Conservation (phyloP, 768 basidiomycete species). For the Melanogaster broomeanus region DNA sequence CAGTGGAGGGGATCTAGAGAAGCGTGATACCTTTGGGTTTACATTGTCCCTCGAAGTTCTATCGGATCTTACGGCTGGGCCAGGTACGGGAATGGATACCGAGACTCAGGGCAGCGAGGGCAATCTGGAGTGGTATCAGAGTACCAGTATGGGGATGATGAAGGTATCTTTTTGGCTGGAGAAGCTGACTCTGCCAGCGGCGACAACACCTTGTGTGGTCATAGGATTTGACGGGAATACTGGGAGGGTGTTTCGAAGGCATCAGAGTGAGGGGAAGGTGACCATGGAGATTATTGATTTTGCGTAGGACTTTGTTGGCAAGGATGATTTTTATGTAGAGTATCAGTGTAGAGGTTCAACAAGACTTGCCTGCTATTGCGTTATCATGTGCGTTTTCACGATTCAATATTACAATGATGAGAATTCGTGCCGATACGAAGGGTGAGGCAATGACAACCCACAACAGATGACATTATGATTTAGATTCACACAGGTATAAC, state of each 20-base stretch:
- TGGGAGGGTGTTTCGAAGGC: not conserved
- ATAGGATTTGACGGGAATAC: not conserved
- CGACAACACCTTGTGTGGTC: not conserved
- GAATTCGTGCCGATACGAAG: conserved; percentile 2
- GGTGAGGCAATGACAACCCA: not conserved
- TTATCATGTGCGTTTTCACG: too few species aligned
- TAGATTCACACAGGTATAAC: conserved; percentile 5
- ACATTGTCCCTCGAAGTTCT: not conserved
- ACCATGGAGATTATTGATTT: not conserved
- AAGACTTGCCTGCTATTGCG: too few species aligned
- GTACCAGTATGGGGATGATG: not conserved
- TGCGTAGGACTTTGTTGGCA: not conserved
- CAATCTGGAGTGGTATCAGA: too few species aligned
- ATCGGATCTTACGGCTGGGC: not conserved
- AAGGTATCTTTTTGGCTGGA: not conserved
- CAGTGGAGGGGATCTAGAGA: too few species aligned
- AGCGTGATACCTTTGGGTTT: not conserved
- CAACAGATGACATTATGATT: conserved; percentile 6
- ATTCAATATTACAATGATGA: not conserved
- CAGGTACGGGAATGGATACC: too few species aligned
- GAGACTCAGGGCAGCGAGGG: too few species aligned
- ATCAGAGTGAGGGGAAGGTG: not conserved
- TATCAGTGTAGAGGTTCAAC: too few species aligned
- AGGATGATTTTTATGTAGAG: too few species aligned
- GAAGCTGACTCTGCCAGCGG: not conserved